Evolutionary conservation across 2,329 filamentous ascomycete genomes (phyloP), one percentile per base, ranked within the genome.

Genomic region (Exophiala viscosa): DNA sequence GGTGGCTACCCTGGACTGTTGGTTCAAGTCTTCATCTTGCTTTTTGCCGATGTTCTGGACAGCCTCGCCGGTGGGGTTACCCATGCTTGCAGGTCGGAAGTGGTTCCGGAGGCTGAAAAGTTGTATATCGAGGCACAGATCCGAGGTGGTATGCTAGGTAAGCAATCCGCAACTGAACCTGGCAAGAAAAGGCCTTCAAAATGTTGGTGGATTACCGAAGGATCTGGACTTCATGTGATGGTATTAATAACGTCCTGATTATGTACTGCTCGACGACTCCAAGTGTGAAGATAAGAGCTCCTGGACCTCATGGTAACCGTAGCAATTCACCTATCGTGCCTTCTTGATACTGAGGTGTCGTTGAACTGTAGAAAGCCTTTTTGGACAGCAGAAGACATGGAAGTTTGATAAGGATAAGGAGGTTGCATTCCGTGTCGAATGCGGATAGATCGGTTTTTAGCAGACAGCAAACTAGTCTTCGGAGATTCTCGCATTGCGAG

Each of bases 1-100:
- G 3, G 73, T 69, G 1, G 73, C 73, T 8, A 68, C 63, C 60
- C 69, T 71, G 2, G 72, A 45, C 43, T 47, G 41, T 36, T 54
- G 35, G n/a, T 45, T 10, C 23, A 58, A 23, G 44, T 44, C 45
- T 50, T 34, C 50, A 52, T 48, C 36, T 20, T 52, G 50, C 5
- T 52, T 39, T 33, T 48, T 38, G 8, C 46, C 48, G 39, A 52
- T 15, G 15, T 20, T 5, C 23, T 52, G 32, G 39, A 33, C 32
- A 13, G 43, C 20, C 23, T 52, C 44, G 14, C 20, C 40, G 13
- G 48, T 52, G 20, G 44, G 13, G 32, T 52, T 39, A 33, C 13
- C 50, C 39, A 28, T 47, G 23, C n/a, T 42, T 33, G 43, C 14
- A 43, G 8, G 5, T 28, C 14, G 13, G 20, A 4, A 3, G 2